Conservation (phyloP, 768 basidiomycete species). For the Myochromella boudieri region DNA sequence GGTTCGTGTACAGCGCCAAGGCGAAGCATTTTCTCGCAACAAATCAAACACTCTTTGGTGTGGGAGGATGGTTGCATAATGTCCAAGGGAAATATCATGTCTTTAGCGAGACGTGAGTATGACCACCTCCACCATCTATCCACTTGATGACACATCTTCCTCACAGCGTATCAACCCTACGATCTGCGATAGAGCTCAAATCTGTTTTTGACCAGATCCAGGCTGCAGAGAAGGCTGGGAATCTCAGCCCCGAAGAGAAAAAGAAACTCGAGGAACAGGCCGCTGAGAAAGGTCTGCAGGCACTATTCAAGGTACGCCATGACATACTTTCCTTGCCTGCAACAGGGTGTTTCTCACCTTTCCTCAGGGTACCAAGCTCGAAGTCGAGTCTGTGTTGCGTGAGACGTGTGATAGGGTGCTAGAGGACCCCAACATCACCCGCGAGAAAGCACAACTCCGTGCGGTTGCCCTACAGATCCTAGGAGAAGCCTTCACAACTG, state of each 20-base stretch:
- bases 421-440: slow-evolving; percentile 50
- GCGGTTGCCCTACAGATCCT: slow-evolving; percentile 84
- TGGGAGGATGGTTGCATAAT: slow-evolving; percentile 92
- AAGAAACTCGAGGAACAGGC: slow-evolving; percentile 87
- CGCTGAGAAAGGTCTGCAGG: slow-evolving; percentile 89
- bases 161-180: slow-evolving; percentile 75
- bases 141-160: no score
- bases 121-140: no score
- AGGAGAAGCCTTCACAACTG: slow-evolving; percentile 74
- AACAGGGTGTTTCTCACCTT: not conserved
- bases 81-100: slow-evolving; percentile 92
- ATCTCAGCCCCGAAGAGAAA: slow-evolving; percentile 74
- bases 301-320: slow-evolving; percentile 74
- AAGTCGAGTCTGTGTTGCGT: slow-evolving; percentile 85
- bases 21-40: slow-evolving; percentile 83
- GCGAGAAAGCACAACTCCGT: slow-evolving; percentile 64
- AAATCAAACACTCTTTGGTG: slow-evolving; percentile 69
- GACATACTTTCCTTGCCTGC: not conserved
- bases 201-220: slow-evolving; percentile 89
- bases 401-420: slow-evolving; percentile 87
- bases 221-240: slow-evolving; percentile 85
- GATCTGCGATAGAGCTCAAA: slow-evolving; percentile 87
- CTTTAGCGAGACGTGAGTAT: slow-evolving; percentile 86
- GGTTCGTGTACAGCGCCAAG: slow-evolving; percentile 82
- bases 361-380: slow-evolving; percentile 81